Percentiles rank a stretch among this genome's conserved stretches.
These are phyloP conservation scores for Cryphonectria nitschkei DNA, from an alignment of 2,329 filamentous ascomycete genomes.

Conservation along the genomic window DNA sequence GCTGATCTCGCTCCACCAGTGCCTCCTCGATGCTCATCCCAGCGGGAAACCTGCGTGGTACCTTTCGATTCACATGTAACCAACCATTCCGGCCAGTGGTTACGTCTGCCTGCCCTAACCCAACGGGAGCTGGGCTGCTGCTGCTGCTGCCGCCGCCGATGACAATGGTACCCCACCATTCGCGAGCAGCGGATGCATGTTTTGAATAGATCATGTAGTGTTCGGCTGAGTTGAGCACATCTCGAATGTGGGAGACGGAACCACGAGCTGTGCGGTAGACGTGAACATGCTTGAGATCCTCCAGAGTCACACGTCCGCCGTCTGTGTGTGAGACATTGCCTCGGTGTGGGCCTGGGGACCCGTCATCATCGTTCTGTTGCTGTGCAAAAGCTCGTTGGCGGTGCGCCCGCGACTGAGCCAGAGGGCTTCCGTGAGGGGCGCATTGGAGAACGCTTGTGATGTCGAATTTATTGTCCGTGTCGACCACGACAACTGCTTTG, in stretches of 20 bases:
- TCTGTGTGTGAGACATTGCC: not conserved
- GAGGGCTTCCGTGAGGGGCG: constrained; percentile 17
- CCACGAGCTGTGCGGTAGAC: constrained; percentile 47
- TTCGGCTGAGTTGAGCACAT: constrained; percentile 46
- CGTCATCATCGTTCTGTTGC: not conserved
- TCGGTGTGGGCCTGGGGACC: not conserved
- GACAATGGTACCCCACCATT: constrained; percentile 64
- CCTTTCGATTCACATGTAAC: constrained; percentile 53
- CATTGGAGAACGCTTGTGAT: constrained; percentile 47
- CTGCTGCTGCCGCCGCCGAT: constrained; percentile 43
- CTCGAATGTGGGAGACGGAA: constrained; percentile 32
- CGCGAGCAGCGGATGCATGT: constrained; percentile 48
- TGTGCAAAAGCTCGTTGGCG: constrained; percentile 5
- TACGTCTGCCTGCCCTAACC: constrained; percentile 30
- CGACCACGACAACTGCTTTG: constrained; percentile 58
- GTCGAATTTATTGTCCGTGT: constrained; percentile 60
- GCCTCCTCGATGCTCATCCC: constrained; percentile 51
- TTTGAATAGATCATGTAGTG: constrained; percentile 55
- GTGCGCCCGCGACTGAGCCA: constrained; percentile 8
- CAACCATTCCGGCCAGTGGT: constrained; percentile 52
- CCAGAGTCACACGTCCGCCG: constrained; percentile 26
- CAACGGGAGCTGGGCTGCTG: constrained; percentile 36
- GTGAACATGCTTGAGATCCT: constrained; percentile 55
- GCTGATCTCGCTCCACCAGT: constrained; percentile 43
- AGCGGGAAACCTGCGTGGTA: constrained; percentile 43